Conservation (phyloP, 768 basidiomycete genomes). For the Favolaschia claudopus region DNA sequence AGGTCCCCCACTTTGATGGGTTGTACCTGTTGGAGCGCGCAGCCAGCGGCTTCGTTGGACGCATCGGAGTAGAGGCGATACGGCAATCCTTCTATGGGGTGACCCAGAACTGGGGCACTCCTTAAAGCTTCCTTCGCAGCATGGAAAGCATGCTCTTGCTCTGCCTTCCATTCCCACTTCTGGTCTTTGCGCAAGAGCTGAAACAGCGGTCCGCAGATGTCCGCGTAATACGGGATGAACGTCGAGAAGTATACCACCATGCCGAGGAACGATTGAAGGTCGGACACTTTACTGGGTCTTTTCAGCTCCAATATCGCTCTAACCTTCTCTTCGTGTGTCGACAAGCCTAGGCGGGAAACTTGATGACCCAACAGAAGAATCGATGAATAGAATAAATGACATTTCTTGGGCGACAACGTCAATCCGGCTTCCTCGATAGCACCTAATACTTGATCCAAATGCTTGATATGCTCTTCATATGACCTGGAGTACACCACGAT, state of each 20-base stretch:
- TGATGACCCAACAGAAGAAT: neutral
- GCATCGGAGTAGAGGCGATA: too few species aligned
- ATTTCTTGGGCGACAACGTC: neutral
- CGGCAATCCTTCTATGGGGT: slow-evolving; percentile 21
- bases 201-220: slow-evolving; percentile 7
- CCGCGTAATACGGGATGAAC: slow-evolving; percentile 6
- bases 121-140: slow-evolving; percentile 24
- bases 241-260: slow-evolving; percentile 13
- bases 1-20: too few species aligned
- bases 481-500: too few species aligned
- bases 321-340: slow-evolving; percentile 8
- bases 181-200: neutral
- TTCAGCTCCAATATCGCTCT: neutral
- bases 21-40: slow-evolving; percentile 24
- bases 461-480: too few species aligned
- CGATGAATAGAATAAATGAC: too few species aligned
- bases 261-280: slow-evolving; percentile 29
- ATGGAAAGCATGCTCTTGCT: slow-evolving; percentile 27
- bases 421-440: slow-evolving; percentile 15
- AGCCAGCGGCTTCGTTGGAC: slow-evolving; percentile 6
- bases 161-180: neutral
- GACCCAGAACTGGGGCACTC: slow-evolving; percentile 31
- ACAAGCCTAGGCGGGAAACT: too few species aligned
- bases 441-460: too few species aligned
- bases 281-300: neutral